Percentiles rank a stretch among this genome's conserved stretches.
Evolutionary conservation across 768 basidiomycete species (phyloP).

Genomic region (Naganishia kalamii): DNA sequence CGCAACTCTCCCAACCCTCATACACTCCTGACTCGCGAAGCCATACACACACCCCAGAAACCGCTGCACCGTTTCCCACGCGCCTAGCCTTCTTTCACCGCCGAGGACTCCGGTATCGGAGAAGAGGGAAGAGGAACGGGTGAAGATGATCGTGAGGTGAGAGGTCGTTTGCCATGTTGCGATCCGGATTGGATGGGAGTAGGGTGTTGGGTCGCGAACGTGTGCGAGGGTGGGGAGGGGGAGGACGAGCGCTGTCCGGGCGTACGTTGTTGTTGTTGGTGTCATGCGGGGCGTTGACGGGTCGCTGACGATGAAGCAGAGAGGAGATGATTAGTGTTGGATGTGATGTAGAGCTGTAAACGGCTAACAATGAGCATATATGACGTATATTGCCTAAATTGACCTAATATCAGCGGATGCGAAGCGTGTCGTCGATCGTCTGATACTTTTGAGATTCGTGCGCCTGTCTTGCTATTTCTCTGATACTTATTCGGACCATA

Average conservation of each 20-base stretch:
- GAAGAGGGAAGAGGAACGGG: neutral
- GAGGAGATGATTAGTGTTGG: neutral
- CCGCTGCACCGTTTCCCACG: slow-evolving; percentile 65
- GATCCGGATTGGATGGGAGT: slow-evolving; percentile 24
- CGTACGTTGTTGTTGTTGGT: neutral
- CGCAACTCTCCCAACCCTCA: slow-evolving; percentile 61
- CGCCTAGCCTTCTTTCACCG: neutral
- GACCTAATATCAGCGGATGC: too few species aligned
- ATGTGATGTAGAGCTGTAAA: too few species aligned
- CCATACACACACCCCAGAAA: slow-evolving; percentile 79
- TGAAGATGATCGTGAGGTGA: slow-evolving; percentile 24
- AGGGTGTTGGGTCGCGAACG: slow-evolving; percentile 14
- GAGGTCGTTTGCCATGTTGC: slow-evolving; percentile 13
- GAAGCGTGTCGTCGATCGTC: too few species aligned
- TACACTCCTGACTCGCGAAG: slow-evolving; percentile 69
- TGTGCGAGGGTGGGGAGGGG: slow-evolving; percentile 30
- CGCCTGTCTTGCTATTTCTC: too few species aligned
- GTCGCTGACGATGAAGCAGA: neutral
- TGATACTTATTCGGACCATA: too few species aligned
- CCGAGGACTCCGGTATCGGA: slow-evolving; percentile 12
- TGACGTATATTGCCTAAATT: too few species aligned
- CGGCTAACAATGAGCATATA: too few species aligned
- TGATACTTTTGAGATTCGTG: too few species aligned
- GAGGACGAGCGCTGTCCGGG: slow-evolving; percentile 24
- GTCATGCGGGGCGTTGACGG: neutral